phyloP scores from a whole-genome alignment of 2,329 filamentous ascomycete species.

The Paraphaeosphaeria sporulosa region DNA sequence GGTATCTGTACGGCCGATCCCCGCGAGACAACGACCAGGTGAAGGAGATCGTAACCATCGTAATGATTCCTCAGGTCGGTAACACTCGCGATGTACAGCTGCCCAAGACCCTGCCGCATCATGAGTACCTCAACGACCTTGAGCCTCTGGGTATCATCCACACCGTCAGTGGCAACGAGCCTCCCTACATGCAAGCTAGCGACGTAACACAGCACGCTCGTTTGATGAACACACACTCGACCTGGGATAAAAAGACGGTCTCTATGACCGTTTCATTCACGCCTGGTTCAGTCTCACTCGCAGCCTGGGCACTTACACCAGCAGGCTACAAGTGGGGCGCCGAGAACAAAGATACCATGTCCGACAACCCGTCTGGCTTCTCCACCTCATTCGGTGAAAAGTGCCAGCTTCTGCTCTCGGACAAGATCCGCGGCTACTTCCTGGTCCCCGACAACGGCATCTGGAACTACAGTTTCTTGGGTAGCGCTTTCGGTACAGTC shows the following conservation, averaged over 20 bases:
- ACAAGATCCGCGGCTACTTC: constrained; percentile 95
- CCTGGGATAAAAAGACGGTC: constrained; percentile 88
- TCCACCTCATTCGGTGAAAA: constrained; percentile 92
- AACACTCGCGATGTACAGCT: constrained; percentile 91
- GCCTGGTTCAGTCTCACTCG: constrained; percentile 91
- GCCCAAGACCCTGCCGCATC: constrained; percentile 87
- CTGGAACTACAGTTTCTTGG: constrained; percentile 99
- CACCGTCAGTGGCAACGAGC: constrained; percentile 92
- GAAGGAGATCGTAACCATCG: constrained; percentile 96
- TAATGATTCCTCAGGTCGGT: constrained; percentile 96
- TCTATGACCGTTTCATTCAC: constrained; percentile 97
- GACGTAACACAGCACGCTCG: constrained; percentile 95
- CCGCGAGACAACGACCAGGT: constrained; percentile 94
- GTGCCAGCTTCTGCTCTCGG: constrained; percentile 89
- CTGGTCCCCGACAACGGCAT: constrained; percentile 86
- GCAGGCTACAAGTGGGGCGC: constrained; percentile 96
- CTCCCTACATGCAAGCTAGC: constrained; percentile 92
- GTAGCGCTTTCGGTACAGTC: constrained; percentile 81
- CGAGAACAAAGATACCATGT: constrained; percentile 91
- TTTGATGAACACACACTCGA: constrained; percentile 81
- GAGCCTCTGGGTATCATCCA: constrained; percentile 96
- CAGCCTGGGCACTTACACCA: constrained; percentile 91
- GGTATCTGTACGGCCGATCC: constrained; percentile 91
- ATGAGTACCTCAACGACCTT: constrained; percentile 84
- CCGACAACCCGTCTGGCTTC: constrained; percentile 94